Percentiles rank a stretch among this genome's conserved stretches.
phyloP scores from a whole-genome alignment of 495 filamentous ascomycete genomes.

The Neurospora sp. region DNA sequence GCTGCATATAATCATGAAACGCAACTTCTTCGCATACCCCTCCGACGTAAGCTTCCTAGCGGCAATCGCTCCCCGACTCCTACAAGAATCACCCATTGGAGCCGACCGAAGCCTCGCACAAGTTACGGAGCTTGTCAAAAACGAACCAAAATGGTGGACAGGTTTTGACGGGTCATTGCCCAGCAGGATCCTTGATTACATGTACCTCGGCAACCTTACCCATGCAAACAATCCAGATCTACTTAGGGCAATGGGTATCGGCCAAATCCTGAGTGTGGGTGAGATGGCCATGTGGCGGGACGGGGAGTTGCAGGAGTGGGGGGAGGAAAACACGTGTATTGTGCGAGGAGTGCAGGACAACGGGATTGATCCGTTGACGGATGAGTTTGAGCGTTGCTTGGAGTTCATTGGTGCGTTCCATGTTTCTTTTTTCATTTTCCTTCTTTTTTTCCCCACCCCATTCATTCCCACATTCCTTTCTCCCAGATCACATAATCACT shows the following conservation, averaged over 20 bases:
- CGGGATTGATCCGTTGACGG: conserved; percentile 81
- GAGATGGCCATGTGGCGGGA: conserved; percentile 75
- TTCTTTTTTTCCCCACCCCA: neutral
- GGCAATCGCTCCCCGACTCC: conserved; percentile 61
- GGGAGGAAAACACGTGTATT: conserved; percentile 60
- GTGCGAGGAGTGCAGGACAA: conserved; percentile 90
- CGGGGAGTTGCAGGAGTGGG: conserved; percentile 57
- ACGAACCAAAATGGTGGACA: conserved; percentile 68
- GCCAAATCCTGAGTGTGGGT: conserved; percentile 85
- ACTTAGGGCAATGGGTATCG: conserved; percentile 68
- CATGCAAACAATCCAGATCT: conserved; percentile 91
- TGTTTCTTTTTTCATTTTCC: neutral
- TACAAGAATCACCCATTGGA: conserved; percentile 38
- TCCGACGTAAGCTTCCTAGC: conserved; percentile 74
- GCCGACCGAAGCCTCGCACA: conserved; percentile 27
- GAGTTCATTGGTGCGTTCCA: conserved; percentile 74
- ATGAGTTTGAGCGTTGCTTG: conserved; percentile 79
- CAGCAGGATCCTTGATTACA: conserved; percentile 79
- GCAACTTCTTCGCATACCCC: conserved; percentile 94
- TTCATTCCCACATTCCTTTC: conserved; percentile 5
- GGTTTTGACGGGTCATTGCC: conserved; percentile 86
- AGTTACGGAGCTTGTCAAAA: conserved; percentile 31
- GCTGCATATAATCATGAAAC: conserved; percentile 66
- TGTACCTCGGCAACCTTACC: conserved; percentile 87
- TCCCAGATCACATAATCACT: neutral